Percentiles rank a stretch among this genome's conserved stretches.
These are phyloP conservation scores for Tilletia horrida DNA, from an alignment of 1,284 basidiomycete genomes.

Conservation along the genomic window DNA sequence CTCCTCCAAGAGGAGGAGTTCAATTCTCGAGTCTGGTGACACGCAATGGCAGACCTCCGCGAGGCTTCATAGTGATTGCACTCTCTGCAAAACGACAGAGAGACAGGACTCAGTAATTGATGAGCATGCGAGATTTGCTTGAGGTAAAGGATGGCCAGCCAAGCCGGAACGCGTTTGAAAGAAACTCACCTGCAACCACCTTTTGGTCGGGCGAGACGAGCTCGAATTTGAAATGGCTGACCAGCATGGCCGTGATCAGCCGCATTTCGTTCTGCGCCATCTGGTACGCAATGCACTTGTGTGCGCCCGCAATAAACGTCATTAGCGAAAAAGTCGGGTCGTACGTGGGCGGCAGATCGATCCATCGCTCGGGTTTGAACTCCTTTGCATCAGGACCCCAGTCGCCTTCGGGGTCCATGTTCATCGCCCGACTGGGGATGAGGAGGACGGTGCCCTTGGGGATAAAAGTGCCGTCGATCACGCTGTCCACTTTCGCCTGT, in stretches of 20 bases:
- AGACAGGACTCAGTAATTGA: background rate
- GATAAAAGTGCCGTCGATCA: constrained; percentile 38
- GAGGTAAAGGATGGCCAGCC: no score
- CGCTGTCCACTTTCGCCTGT: constrained; percentile 27
- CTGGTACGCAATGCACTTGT: constrained; percentile 42
- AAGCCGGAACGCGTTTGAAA: no score
- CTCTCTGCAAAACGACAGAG: constrained; percentile 19
- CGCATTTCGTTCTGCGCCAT: constrained; percentile 47
- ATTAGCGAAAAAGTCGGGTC: constrained; percentile 37
- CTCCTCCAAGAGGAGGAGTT: no score
- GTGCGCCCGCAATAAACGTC: constrained; percentile 44
- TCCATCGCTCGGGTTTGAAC: constrained; percentile 44
- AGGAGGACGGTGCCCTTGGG: constrained; percentile 37
- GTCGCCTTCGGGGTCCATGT: constrained; percentile 30
- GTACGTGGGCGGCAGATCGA: constrained; percentile 40
- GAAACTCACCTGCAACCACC: constrained; percentile 24
- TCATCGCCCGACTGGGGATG: constrained; percentile 36
- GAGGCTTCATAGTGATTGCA: constrained; percentile 44
- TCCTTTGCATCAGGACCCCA: constrained; percentile 42
- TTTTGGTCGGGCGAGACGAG: constrained; percentile 27
- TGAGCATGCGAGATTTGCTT: no score
- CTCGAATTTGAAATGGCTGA: constrained; percentile 40
- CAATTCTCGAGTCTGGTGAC: constrained; percentile 15
- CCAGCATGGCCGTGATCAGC: constrained; percentile 33
- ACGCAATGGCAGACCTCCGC: constrained; percentile 33